A percentile compares a stretch with the other conserved stretches of the same genome.
Conservation (phyloP, 176 grass and related monocot genomes). For the Phoenix roebelenii region DNA sequence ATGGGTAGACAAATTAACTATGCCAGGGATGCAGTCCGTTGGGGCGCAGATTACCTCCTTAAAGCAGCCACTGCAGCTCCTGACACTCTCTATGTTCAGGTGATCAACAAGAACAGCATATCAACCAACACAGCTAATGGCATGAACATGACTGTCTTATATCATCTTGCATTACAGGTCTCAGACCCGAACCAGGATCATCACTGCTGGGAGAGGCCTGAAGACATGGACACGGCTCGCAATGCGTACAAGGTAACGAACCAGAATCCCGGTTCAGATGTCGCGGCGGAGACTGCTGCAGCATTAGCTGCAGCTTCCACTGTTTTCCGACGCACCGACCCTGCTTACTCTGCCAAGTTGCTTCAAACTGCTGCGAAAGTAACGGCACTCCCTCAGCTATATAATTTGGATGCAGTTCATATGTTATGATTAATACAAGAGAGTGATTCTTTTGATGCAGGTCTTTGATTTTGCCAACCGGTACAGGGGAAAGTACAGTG, state of each 20-base stretch:
- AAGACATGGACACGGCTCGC: slow-evolving; percentile 69
- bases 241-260: slow-evolving; percentile 43
- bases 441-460: slow-evolving; percentile 1
- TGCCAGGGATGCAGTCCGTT: slow-evolving; percentile 37
- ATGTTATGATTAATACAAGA: neutral
- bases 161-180: slow-evolving; percentile 18
- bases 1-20: slow-evolving; percentile 43
- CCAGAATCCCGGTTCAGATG: slow-evolving; percentile 55
- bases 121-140: too few relatives aligned
- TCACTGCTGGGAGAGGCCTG: slow-evolving; percentile 53
- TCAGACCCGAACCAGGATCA: slow-evolving; percentile 65
- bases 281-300: slow-evolving; percentile 60
- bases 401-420: neutral
- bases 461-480: slow-evolving; percentile 64
- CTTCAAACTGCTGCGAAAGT: slow-evolving; percentile 25
- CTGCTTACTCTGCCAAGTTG: slow-evolving; percentile 41
- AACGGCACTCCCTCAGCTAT: neutral
- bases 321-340: slow-evolving; percentile 36
- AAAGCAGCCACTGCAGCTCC: slow-evolving; percentile 54
- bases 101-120: neutral
- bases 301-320: slow-evolving; percentile 59
- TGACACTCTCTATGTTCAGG: slow-evolving; percentile 61
- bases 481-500: slow-evolving; percentile 54
- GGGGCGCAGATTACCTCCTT: slow-evolving; percentile 75
- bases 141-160: neutral